Base-by-base conservation (phyloP, 2,329 filamentous ascomycete species). In the Aspergillus fructus region DNA sequence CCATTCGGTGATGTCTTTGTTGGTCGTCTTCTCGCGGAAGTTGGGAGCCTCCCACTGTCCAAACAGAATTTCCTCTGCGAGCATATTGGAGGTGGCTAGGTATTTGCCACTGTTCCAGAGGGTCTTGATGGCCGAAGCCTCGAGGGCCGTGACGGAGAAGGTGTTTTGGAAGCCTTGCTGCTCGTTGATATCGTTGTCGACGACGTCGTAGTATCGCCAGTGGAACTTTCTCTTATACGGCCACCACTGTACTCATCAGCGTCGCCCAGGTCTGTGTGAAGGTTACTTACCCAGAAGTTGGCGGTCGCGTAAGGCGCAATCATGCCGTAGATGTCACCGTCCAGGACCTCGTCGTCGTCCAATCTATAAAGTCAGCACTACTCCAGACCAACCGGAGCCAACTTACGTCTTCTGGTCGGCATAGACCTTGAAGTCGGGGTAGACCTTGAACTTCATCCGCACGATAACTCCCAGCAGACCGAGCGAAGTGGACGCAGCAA, bases 141-240 rank as follows among this genome's bases (percentile, higher is more conserved):
- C 58, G 15, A 53, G 2, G 8, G 39, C 30, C 23, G 58, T 59
- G 6, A 59, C 53, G 3, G 58, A 59, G 40, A 59, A 59, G 23
- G 58, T 59, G 49, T 59, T 59, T 23, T 59, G 58, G 54, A 59
- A 59, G 19, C 49, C 58, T 39, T 59, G 24, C 30, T 59, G 58
- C n/a, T 49, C 40, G 34, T 40, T 56, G 30, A 23, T 49, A 17
- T 50, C 43, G 21, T 49, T 50, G 37, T 50, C 53, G 5, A 59
- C 43, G 5, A 59, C 58, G 40, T 59, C 58, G 58, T 59, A 59
- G 49, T 59, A 59, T 15, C 58, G 45, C 58, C 53, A 59, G 50
- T 59, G 58, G 46, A 59, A 59, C 54, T 59, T 59, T 27, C 50
- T 45, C 49, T 59, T 59, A 21, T 59, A 59, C 8, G 58, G 58